These are phyloP conservation scores for Saccharomyces hybrid DNA, from an alignment of 1,139 yeast genomes.

Conservation along the genomic window DNA sequence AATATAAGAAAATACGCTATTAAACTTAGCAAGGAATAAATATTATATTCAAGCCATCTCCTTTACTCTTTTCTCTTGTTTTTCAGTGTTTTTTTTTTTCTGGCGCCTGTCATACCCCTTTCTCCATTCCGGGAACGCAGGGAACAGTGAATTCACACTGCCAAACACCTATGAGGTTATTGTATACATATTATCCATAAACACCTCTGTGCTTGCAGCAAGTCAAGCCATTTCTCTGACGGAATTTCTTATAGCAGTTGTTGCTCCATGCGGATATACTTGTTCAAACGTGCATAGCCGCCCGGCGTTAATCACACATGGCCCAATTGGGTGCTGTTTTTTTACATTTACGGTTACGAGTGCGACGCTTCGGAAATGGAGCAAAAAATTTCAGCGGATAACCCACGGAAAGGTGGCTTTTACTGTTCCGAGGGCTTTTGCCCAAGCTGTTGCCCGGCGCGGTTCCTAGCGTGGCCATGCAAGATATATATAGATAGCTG, in stretches of 20 bases:
- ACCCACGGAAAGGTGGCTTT: not conserved
- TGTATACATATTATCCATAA: not conserved
- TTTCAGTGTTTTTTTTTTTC: not conserved
- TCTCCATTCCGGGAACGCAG: not conserved
- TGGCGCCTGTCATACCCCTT: not conserved
- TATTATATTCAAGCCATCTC: not conserved
- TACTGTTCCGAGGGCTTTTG: slow-evolving; percentile 1
- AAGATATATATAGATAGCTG: not conserved
- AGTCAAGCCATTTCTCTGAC: not conserved
- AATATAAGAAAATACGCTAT: not conserved
- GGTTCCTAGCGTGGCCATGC: not conserved
- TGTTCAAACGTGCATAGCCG: not conserved
- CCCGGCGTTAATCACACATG: not conserved
- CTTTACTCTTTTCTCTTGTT: not conserved
- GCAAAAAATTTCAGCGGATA: not conserved
- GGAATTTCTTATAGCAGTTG: not conserved
- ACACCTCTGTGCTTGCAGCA: not conserved
- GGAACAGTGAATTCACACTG: not conserved
- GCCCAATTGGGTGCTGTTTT: not conserved
- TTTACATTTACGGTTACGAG: not conserved
- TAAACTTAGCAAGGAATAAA: not conserved
- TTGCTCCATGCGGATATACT: not conserved
- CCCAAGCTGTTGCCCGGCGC: not conserved
- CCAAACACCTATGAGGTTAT: not conserved
- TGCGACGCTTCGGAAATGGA: not conserved